phyloP scores from a whole-genome alignment of 768 basidiomycete genomes.

The Lactifluus volemus region DNA sequence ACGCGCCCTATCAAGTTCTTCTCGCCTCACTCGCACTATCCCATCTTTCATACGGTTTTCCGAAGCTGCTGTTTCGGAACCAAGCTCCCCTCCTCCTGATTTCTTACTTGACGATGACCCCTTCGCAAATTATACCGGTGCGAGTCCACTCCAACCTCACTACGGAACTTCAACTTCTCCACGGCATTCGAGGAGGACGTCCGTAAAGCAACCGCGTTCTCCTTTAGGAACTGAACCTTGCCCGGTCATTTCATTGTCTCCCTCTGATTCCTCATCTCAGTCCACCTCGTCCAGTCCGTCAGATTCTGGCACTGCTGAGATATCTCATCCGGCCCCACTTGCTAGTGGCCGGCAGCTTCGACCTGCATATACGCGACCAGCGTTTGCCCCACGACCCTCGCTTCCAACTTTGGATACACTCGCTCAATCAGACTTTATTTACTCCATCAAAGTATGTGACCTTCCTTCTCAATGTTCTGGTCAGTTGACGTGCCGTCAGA shows the following conservation, averaged over 20 bases:
- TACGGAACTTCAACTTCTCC: conserved; percentile 17
- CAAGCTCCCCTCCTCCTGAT: conserved; percentile 27
- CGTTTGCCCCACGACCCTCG: conserved; percentile 34
- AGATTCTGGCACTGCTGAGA: conserved; percentile 14
- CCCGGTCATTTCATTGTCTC: conserved; percentile 1
- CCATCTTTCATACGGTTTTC: not conserved
- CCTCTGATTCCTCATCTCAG: not conserved
- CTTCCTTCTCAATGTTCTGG: not conserved
- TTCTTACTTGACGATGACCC: conserved; percentile 61
- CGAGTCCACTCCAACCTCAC: conserved; percentile 16
- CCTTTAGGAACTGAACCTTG: conserved; percentile 8
- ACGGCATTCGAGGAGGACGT: conserved; percentile 7
- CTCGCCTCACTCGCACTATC: conserved; percentile 3
- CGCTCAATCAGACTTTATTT: conserved; percentile 28
- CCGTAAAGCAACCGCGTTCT: conserved; percentile 12
- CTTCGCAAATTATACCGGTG: conserved; percentile 50
- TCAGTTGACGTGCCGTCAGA: conserved; percentile 22
- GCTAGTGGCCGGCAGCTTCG: conserved; percentile 24
- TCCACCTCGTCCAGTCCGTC: conserved; percentile 18
- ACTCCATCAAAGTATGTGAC: conserved; percentile 31
- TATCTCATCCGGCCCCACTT: conserved; percentile 15
- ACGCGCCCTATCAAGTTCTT: conserved; percentile 19
- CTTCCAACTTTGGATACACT: conserved; percentile 35
- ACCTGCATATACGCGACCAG: conserved; percentile 36
- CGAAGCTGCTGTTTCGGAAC: conserved; percentile 3